These are phyloP conservation scores for Naegleria lovaniensis DNA, from an alignment of 208 protist species.

Conservation along the genomic window DNA sequence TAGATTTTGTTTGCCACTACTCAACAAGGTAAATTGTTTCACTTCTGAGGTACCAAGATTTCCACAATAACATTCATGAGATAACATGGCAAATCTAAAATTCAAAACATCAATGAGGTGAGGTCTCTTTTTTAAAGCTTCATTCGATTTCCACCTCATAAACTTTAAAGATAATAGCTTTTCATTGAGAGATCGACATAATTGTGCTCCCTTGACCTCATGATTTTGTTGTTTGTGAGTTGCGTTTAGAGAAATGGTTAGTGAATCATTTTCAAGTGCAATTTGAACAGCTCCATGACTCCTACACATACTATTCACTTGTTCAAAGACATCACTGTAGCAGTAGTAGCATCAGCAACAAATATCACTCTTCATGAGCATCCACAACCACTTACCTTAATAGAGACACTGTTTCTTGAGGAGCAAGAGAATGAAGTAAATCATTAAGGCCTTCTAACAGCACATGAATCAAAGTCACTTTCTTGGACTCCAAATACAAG, in stretches of 20 bases:
- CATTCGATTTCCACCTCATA: not conserved
- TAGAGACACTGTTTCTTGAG: not conserved
- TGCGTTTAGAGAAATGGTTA: not conserved
- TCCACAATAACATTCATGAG: not conserved
- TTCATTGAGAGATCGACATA: not conserved
- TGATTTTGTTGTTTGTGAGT: not conserved
- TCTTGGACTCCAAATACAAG: not conserved
- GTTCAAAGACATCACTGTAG: not conserved
- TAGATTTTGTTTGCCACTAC: not conserved
- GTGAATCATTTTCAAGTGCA: not conserved
- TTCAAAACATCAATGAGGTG: not conserved
- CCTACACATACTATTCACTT: not conserved
- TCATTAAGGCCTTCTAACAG: not conserved
- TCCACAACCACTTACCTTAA: no score
- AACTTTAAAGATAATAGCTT: not conserved
- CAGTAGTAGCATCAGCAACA: no score
- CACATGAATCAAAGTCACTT: not conserved
- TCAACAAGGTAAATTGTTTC: not conserved
- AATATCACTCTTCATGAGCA: no score
- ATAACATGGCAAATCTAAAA: not conserved
- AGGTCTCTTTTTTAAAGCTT: not conserved
- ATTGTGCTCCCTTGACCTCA: not conserved
- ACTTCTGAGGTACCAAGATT: not conserved
- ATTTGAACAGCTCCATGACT: not conserved
- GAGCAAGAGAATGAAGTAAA: not conserved